These are phyloP conservation scores for Talaromyces amestolkiae DNA, from an alignment of 2,329 filamentous ascomycete genomes.

Conservation along the genomic window DNA sequence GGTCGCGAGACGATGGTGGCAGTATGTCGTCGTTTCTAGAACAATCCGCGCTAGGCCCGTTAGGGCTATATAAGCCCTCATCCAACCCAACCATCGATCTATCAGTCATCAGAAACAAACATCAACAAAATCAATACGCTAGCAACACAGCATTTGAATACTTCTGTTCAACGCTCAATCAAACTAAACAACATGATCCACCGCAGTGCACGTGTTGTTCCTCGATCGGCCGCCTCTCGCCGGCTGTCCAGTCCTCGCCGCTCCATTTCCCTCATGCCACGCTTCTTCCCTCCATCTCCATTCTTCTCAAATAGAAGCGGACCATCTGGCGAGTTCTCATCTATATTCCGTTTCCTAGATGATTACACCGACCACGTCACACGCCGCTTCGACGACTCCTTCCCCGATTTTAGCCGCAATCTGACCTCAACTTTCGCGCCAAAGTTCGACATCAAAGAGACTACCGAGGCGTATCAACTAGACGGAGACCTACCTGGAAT, in stretches of 20 bases:
- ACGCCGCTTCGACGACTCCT: constrained; percentile 18
- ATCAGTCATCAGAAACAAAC: not conserved
- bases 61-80: constrained; percentile 9
- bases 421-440: constrained; percentile 39
- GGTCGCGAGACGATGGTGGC: not conserved
- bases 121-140: not conserved
- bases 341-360: constrained; percentile 49
- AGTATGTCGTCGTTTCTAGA: constrained; percentile 1
- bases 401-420: constrained; percentile 22
- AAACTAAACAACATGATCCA: not conserved
- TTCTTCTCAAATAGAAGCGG: not conserved
- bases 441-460: constrained; percentile 49
- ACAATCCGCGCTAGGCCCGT: constrained; percentile 1
- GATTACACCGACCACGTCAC: constrained; percentile 42
- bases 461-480: constrained; percentile 44
- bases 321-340: constrained; percentile 38
- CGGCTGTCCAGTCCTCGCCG: constrained; percentile 8
- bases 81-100: not conserved
- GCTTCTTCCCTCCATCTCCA: constrained; percentile 10
- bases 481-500: constrained; percentile 51
- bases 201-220: not conserved
- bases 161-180: not conserved
- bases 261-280: constrained; percentile 10
- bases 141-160: not conserved
- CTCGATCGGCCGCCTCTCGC: constrained; percentile 6